These are phyloP conservation scores for Theileria annulata DNA, from an alignment of 169 alveolate genomes.

Conservation along the genomic window DNA sequence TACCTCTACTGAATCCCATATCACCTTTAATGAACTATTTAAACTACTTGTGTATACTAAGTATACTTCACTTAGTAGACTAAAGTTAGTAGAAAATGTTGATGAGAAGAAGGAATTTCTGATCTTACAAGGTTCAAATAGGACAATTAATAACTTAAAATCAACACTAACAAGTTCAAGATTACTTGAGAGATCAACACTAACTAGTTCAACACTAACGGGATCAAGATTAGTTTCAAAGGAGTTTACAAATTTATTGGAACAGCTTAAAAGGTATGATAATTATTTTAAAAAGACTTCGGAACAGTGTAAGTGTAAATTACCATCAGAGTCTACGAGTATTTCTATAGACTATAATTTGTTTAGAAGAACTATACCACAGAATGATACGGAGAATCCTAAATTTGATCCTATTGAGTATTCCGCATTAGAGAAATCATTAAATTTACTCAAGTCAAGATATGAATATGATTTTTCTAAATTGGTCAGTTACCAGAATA, in stretches of 20 bases:
- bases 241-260: conserved; percentile 3
- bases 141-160: conserved; percentile 14
- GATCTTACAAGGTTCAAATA: conserved; percentile 43
- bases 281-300: background rate
- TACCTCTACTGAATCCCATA: background rate
- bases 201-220: background rate
- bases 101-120: conserved; percentile 29
- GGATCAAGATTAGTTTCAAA: background rate
- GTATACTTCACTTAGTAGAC: conserved; percentile 39
- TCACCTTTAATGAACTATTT: background rate
- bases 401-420: conserved; percentile 8
- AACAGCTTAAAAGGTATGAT: conserved; percentile 7
- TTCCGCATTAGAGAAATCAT: background rate
- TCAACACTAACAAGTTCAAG: too few relatives aligned
- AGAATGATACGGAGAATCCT: background rate
- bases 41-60: conserved; percentile 42
- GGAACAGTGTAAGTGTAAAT: background rate
- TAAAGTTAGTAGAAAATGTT: conserved; percentile 13
- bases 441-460: background rate
- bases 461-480: conserved; percentile 2
- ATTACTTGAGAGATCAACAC: background rate
- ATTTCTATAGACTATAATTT: conserved; percentile 10
- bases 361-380: background rate
- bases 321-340: conserved; percentile 13
- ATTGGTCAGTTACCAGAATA: conserved; percentile 3